Conservation (phyloP, 306 rosid species). For the Cucurbita ficifolia region DNA sequence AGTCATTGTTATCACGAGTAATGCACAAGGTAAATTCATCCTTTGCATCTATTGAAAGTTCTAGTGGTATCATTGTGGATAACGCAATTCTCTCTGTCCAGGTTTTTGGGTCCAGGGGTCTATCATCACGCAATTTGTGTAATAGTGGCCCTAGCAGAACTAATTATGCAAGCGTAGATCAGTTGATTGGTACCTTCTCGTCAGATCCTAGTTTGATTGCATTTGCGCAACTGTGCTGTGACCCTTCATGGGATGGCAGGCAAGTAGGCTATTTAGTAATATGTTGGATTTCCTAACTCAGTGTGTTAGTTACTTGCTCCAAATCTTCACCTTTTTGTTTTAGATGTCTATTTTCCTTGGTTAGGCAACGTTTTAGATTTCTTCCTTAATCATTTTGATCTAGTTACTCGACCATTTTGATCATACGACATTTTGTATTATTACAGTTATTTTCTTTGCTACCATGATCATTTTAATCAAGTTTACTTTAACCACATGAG, state of each 20-base stretch:
- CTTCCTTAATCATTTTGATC: not conserved
- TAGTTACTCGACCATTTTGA: not conserved
- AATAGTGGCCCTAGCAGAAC: conserved; percentile 30
- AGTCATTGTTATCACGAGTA: conserved; percentile 80
- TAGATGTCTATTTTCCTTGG: not conserved
- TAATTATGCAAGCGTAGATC: conserved; percentile 71
- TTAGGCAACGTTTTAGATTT: not conserved
- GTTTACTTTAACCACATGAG: not conserved
- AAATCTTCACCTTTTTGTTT: not conserved
- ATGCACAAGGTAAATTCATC: conserved; percentile 84
- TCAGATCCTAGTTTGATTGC: conserved; percentile 98
- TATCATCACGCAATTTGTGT: conserved; percentile 27
- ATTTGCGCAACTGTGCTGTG: conserved; percentile 88
- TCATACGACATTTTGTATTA: not conserved
- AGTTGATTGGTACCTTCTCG: conserved; percentile 83
- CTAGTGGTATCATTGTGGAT: not conserved
- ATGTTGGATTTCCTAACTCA: not conserved
- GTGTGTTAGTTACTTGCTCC: not conserved
- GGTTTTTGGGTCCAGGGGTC: conserved; percentile 79
- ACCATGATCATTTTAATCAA: not conserved
- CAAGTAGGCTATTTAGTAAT: conserved; percentile 10
- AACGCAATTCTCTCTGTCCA: conserved; percentile 21
- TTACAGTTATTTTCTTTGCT: not conserved
- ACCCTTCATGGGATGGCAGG: conserved; percentile 76
- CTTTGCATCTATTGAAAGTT: not conserved